Evolutionary conservation across 805 yeast species (phyloP).

Genomic region (Candida montana): DNA sequence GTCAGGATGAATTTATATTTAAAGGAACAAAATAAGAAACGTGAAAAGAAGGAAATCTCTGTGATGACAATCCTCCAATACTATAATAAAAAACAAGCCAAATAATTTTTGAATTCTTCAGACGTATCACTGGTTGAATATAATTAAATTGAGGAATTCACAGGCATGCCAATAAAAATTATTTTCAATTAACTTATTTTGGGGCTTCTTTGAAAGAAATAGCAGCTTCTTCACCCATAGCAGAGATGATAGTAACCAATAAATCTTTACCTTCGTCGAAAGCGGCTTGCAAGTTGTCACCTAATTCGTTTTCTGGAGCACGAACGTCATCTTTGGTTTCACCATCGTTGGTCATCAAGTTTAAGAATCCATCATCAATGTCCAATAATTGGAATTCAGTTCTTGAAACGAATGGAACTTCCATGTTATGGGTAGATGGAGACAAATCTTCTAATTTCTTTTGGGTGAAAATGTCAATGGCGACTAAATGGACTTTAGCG

Average conservation of each 20-base stretch:
- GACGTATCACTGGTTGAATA: too few species aligned
- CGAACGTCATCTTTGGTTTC: constrained; percentile 99
- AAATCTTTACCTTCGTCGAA: constrained; percentile 98
- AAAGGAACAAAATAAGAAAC: constrained; percentile 2
- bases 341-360: constrained; percentile 95
- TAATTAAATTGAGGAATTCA: too few species aligned
- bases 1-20: constrained; percentile 9
- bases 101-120: too few species aligned
- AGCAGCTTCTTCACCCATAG: constrained; percentile 99
- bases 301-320: constrained; percentile 97
- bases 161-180: background rate
- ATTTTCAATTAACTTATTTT: constrained; percentile 31
- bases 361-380: constrained; percentile 97
- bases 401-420: constrained; percentile 96
- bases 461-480: constrained; percentile 97
- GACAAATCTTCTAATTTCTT: constrained; percentile 99
- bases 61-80: background rate
- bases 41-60: background rate
- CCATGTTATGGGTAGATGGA: constrained; percentile 99
- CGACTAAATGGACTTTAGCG: constrained; percentile 99
- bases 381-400: constrained; percentile 95
- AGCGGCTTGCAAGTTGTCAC: constrained; percentile 85
- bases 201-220: constrained; percentile 99
- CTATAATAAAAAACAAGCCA: background rate
- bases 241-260: constrained; percentile 91